Base-by-base conservation (phyloP, 441 rosid genomes). In the Melastoma candidum region DNA sequence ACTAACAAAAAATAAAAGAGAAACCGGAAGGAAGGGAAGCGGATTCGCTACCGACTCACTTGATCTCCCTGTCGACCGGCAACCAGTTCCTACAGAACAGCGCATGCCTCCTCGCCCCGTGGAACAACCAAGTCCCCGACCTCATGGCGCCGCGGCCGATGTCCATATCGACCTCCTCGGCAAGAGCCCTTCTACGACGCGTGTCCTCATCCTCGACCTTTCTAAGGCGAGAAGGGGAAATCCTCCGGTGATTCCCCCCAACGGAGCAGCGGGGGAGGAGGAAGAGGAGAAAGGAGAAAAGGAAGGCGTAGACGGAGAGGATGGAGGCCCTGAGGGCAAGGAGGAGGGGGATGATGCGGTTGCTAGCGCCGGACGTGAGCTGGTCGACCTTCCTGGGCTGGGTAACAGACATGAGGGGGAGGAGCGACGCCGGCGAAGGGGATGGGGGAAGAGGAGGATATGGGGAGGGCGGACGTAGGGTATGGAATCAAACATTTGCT, bases 301-400 rank as follows among this genome's bases (percentile, higher is more conserved):
- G 8, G 25, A 87, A 1, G 4, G 90, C 65, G 46, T 74, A 69
- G 49, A 85, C 13, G 73, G 77, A 78, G 63, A 74, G 46, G 5
- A 85, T 32, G 13, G 72, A 63, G 22, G 70, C 73, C 54, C 76
- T 64, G 3, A 92, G 71, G 58, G 80, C 66, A 61, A 54, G 73
- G n/a, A 83, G 70, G 53, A 92, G 70, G 57, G 95, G 94, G 49
- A 92, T 84, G 17, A 92, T 84, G 29, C 98, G 96, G 58, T 92
- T 92, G 74, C 95, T 83, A 11, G 98, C 98, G 9, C 98, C 96
- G 11, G 98, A 92, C 7, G 95, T 90, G 48, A 83, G 72, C 51
- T 70, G 96, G 51, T 90, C 96, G 25, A 52, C 56, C 46, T 52
- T 45, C 79, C 85, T 75, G 68, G 80, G 96, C 63, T 73, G 69